phyloP scores from a whole-genome alignment of 2,329 filamentous ascomycete species.

The Boeremia lycopersici region DNA sequence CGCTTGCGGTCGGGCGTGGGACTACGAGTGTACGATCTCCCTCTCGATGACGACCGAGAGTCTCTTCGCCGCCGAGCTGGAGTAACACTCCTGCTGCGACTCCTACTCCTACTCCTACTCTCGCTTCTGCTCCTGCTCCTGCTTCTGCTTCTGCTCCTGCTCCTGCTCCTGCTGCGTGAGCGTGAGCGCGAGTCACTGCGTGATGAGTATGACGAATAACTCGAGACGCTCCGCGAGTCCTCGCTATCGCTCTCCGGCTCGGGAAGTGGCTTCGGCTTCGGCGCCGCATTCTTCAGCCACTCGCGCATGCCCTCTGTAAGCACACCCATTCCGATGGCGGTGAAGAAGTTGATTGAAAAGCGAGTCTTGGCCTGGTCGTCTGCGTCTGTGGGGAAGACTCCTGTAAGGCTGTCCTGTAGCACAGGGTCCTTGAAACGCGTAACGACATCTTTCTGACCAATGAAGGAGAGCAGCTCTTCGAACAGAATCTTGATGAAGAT shows the following conservation, averaged over 20 bases:
- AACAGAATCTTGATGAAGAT: constrained; percentile 99
- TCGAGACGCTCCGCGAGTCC: constrained; percentile 42
- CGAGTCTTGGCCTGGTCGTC: constrained; percentile 81
- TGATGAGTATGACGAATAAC: constrained; percentile 42
- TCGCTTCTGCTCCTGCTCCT: too few species aligned
- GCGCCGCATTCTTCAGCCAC: constrained; percentile 78
- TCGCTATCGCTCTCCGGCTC: constrained; percentile 43
- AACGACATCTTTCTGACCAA: constrained; percentile 81
- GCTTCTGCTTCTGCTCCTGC: too few species aligned
- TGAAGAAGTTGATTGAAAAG: constrained; percentile 99
- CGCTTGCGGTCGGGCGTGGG: constrained; percentile 33
- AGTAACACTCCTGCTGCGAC: constrained; percentile 25
- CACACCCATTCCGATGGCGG: constrained; percentile 92
- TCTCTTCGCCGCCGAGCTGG: constrained; percentile 5
- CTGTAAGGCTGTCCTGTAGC: constrained; percentile 77
- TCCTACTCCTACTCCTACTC: constrained; percentile 26
- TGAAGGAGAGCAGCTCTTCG: constrained; percentile 84
- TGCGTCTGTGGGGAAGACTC: constrained; percentile 87
- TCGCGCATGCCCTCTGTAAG: constrained; percentile 96
- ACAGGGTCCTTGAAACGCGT: constrained; percentile 76
- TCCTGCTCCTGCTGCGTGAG: too few species aligned
- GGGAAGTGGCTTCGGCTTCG: constrained; percentile 72
- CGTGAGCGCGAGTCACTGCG: constrained; percentile 35
- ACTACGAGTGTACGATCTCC: constrained; percentile 39
- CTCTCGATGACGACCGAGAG: constrained; percentile 29